Conservation (phyloP, 179 eudicot species). For the Corrigiola litoralis region DNA sequence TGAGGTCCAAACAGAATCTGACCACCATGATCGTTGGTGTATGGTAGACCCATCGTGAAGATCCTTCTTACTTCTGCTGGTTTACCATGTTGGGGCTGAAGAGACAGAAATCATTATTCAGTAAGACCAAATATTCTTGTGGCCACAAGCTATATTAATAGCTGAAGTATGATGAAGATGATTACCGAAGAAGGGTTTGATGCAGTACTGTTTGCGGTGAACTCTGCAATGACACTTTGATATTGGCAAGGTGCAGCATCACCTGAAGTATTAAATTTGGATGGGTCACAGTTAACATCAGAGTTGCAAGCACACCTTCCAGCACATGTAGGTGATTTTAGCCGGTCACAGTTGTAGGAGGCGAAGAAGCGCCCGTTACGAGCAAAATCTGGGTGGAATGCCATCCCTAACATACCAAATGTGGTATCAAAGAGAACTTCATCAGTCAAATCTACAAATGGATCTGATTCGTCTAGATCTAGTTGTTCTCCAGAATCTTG, state of each 20-base stretch:
- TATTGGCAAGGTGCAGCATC: constrained; percentile 55
- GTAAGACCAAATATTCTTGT: neutral
- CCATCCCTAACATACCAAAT: constrained; percentile 91
- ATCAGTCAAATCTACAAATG: constrained; percentile 83
- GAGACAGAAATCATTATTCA: neutral
- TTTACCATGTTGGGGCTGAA: constrained; percentile 51
- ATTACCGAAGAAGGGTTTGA: constrained; percentile 55
- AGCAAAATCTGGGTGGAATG: constrained; percentile 78
- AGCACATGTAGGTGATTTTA: constrained; percentile 53
- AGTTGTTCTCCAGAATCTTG: constrained; percentile 56
- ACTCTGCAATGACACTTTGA: constrained; percentile 69
- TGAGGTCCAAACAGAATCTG: constrained; percentile 76
- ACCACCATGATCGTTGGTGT: constrained; percentile 59
- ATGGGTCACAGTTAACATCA: constrained; percentile 77
- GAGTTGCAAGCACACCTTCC: constrained; percentile 94
- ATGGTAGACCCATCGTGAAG: constrained; percentile 79
- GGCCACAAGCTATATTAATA: neutral
- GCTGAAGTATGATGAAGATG: neutral
- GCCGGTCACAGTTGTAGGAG: constrained; percentile 73
- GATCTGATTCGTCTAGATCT: constrained; percentile 62
- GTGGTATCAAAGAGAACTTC: constrained; percentile 59
- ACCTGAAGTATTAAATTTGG: constrained; percentile 39
- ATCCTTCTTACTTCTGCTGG: constrained; percentile 67
- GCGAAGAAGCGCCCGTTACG: constrained; percentile 82
- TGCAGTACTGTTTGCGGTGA: constrained; percentile 61